Evolutionary conservation across 805 yeast genomes (phyloP).

Genomic region (Pichia nakasei): DNA sequence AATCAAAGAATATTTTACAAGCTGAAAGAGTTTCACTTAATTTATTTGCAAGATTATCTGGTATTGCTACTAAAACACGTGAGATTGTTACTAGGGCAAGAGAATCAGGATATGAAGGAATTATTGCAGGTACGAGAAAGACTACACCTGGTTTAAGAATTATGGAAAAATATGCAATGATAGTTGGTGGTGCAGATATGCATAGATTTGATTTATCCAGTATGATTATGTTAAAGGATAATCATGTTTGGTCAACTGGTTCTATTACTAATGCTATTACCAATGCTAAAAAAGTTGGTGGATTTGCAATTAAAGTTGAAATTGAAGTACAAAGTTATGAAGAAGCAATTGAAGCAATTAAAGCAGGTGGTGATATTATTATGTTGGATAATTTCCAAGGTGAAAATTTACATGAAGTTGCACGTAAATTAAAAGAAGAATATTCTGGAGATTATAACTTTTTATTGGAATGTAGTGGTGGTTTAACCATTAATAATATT

Average conservation of each 20-base stretch:
- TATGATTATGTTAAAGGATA: constrained; percentile 95
- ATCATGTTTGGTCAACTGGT: constrained; percentile 89
- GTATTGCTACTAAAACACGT: constrained; percentile 72
- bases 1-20: constrained; percentile 66
- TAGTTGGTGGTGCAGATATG: constrained; percentile 89
- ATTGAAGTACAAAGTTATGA: constrained; percentile 81
- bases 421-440: constrained; percentile 47
- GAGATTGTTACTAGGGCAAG: constrained; percentile 53
- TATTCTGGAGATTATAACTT: constrained; percentile 45
- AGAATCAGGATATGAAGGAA: constrained; percentile 62
- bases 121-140: constrained; percentile 92
- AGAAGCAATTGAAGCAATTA: constrained; percentile 88
- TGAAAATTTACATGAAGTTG: constrained; percentile 54
- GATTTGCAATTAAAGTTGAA: constrained; percentile 84
- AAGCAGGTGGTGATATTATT: constrained; percentile 90
- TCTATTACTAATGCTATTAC: constrained; percentile 79
- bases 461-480: constrained; percentile 87
- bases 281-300: constrained; percentile 72
- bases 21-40: constrained; percentile 86
- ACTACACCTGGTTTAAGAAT: constrained; percentile 94
- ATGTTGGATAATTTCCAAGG: constrained; percentile 88
- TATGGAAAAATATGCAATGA: constrained; percentile 87
- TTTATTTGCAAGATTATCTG: constrained; percentile 73
- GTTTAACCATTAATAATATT: constrained; percentile 65
- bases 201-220: constrained; percentile 87